These are phyloP conservation scores for Fusarium fracticaudum DNA, from an alignment of 2,329 filamentous ascomycete genomes.

Conservation along the genomic window DNA sequence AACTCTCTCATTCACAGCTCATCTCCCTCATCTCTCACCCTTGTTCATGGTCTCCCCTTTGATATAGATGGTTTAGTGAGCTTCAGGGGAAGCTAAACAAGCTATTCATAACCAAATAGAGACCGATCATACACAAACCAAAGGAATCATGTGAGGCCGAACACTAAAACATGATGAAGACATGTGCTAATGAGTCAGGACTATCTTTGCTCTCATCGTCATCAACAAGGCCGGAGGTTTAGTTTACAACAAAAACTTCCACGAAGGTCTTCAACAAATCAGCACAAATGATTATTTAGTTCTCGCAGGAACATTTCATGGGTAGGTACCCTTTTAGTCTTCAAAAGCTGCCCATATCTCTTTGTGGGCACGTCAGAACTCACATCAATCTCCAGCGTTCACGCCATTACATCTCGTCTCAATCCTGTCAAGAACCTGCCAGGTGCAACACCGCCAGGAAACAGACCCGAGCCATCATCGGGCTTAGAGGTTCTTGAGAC, in stretches of 20 bases:
- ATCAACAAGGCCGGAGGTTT: constrained; percentile 99
- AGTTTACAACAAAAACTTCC: constrained; percentile 95
- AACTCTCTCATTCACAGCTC: constrained; percentile 6
- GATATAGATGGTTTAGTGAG: constrained; percentile 38
- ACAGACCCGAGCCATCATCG: constrained; percentile 71
- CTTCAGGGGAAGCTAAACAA: constrained; percentile 25
- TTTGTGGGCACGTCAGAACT: constrained; percentile 7
- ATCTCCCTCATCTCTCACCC: constrained; percentile 24
- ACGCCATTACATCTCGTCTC: constrained; percentile 73
- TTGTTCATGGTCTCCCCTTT: constrained; percentile 32
- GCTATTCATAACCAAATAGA: constrained; percentile 2
- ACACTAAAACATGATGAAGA: neutral
- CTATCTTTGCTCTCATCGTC: constrained; percentile 93
- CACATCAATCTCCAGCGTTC: constrained; percentile 60
- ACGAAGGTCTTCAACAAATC: constrained; percentile 85
- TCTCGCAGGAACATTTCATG: constrained; percentile 96
- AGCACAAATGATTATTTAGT: constrained; percentile 97
- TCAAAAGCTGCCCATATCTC: neutral
- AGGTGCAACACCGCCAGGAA: constrained; percentile 51
- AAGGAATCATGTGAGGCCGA: constrained; percentile 27
- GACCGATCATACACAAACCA: constrained; percentile 9
- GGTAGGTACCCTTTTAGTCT: constrained; percentile 59
- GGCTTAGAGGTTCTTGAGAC: constrained; percentile 94
- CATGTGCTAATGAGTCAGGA: constrained; percentile 65
- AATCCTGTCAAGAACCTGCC: constrained; percentile 61